phyloP scores from a whole-genome alignment of 1,139 yeast genomes.

The Zygosaccharomyces pseudobailii region DNA sequence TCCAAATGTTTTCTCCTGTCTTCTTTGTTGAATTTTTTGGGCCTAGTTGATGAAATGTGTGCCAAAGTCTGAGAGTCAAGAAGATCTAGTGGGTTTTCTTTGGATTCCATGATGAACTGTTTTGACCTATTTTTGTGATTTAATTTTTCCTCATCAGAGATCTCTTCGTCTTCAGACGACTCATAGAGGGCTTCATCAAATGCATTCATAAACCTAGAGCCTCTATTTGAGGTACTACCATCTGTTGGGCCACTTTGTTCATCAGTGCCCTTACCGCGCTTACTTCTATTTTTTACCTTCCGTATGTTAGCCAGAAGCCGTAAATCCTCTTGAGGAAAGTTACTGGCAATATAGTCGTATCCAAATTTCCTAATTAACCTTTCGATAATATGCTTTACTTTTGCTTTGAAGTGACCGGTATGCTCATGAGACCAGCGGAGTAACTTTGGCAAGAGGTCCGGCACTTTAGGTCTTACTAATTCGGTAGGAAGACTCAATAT shows the following conservation, averaged over 20 bases:
- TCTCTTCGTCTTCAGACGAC: slow-evolving; percentile 38
- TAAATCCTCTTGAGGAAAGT: slow-evolving; percentile 85
- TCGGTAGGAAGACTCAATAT: slow-evolving; percentile 82
- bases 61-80: slow-evolving; percentile 80
- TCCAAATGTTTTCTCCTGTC: slow-evolving; percentile 41
- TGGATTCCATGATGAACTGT: slow-evolving; percentile 72
- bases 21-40: slow-evolving; percentile 50
- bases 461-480: slow-evolving; percentile 61
- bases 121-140: slow-evolving; percentile 37
- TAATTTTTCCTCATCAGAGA: slow-evolving; percentile 28
- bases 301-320: slow-evolving; percentile 80
- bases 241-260: slow-evolving; percentile 24
- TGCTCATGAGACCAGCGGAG: slow-evolving; percentile 95
- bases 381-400: slow-evolving; percentile 88
- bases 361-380: slow-evolving; percentile 89
- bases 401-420: slow-evolving; percentile 87
- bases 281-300: slow-evolving; percentile 78
- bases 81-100: slow-evolving; percentile 83
- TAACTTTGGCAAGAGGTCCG: slow-evolving; percentile 61
- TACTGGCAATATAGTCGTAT: slow-evolving; percentile 65
- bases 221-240: slow-evolving; percentile 28
- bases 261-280: slow-evolving; percentile 53
- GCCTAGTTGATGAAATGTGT: slow-evolving; percentile 81
- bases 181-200: slow-evolving; percentile 66
- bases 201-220: slow-evolving; percentile 62